These are phyloP conservation scores for Solanum chmielewskii DNA, from an alignment of 257 asterid species.

Conservation along the genomic window DNA sequence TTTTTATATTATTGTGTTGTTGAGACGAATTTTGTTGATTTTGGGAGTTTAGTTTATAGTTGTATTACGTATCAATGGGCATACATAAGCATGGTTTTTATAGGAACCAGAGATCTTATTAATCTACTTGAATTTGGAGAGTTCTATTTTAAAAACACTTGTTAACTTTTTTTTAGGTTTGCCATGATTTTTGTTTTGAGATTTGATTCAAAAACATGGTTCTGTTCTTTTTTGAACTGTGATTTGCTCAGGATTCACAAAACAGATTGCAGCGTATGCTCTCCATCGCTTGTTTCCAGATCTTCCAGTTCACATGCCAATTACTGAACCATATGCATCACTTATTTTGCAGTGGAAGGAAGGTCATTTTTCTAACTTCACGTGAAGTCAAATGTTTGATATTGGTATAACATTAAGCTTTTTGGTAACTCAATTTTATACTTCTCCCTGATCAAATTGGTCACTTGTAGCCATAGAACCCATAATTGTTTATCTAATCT, in stretches of 20 bases:
- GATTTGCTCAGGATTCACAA: constrained; percentile 64
- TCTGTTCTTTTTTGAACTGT: background rate
- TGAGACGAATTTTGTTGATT: too few relatives aligned
- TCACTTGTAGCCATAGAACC: background rate
- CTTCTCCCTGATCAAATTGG: background rate
- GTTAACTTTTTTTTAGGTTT: background rate
- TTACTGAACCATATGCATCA: constrained; percentile 72
- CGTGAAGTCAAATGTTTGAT: background rate
- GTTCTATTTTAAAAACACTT: background rate
- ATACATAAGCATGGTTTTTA: too few relatives aligned
- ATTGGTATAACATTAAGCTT: background rate
- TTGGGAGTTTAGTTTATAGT: too few relatives aligned
- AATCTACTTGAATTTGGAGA: background rate
- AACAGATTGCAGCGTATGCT: constrained; percentile 88
- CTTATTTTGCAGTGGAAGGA: constrained; percentile 74
- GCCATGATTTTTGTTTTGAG: background rate
- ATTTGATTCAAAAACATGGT: background rate
- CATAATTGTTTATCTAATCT: background rate
- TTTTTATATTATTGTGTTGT: too few relatives aligned
- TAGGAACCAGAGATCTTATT: background rate
- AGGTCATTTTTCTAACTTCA: constrained; percentile 31
- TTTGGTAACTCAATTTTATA: background rate
- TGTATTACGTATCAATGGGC: too few relatives aligned
- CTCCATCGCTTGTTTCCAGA: constrained; percentile 74
- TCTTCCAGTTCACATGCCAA: constrained; percentile 76